phyloP scores from a whole-genome alignment of 2,329 filamentous ascomycete genomes.

The Bisporella sp. region DNA sequence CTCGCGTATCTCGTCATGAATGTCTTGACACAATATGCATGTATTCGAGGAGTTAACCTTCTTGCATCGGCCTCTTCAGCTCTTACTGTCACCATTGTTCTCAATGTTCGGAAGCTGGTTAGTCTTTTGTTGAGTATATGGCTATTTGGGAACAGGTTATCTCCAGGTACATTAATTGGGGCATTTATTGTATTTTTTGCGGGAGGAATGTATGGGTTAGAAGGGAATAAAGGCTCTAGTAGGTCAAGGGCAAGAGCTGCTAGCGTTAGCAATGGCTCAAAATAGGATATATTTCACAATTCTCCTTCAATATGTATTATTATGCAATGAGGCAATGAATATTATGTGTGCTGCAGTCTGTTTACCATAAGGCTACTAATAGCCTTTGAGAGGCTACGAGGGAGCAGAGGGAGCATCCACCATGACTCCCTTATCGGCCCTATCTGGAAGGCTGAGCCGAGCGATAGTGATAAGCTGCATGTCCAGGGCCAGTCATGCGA shows the following conservation, averaged over 20 bases:
- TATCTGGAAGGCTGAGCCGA: no score
- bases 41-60: conserved; percentile 94
- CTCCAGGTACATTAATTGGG: conserved; percentile 69
- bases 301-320: no score
- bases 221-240: conserved; percentile 37
- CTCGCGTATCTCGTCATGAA: conserved; percentile 66
- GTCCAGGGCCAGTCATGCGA: no score
- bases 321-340: no score
- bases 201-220: conserved; percentile 84
- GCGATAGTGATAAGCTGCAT: no score
- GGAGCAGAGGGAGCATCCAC: no score
- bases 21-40: conserved; percentile 86
- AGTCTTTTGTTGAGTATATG: conserved; percentile 88
- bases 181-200: conserved; percentile 83
- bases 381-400: no score
- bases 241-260: conserved; percentile 23
- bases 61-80: conserved; percentile 83
- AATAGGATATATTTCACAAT: no score
- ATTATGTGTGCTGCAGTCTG: no score
- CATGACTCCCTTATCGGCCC: no score
- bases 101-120: conserved; percentile 91
- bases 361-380: no score
- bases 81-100: conserved; percentile 89
- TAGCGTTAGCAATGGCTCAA: background rate
- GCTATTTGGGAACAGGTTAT: conserved; percentile 82